phyloP scores from a whole-genome alignment of 192 early-diverging fungal species.

The Podila minutissima region DNA sequence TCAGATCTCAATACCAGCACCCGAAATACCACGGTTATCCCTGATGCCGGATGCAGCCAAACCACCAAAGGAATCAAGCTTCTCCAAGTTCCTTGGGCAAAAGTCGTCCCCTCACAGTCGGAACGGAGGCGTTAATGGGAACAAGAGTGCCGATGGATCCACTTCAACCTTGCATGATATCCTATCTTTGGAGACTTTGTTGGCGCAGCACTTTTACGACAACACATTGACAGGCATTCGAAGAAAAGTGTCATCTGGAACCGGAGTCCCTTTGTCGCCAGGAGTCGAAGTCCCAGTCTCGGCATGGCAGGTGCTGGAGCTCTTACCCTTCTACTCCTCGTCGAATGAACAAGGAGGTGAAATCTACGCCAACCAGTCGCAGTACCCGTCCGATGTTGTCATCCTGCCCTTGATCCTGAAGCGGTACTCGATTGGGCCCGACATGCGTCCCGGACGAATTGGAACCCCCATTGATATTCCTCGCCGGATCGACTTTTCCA shows the following conservation, averaged over 20 bases:
- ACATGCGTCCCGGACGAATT: constrained; percentile 52
- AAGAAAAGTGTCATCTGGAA: constrained; percentile 48
- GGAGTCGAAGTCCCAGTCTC: constrained; percentile 62
- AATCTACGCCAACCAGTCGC: constrained; percentile 51
- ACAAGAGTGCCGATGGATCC: background rate
- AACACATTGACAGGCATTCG: constrained; percentile 66
- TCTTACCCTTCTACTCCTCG: constrained; percentile 76
- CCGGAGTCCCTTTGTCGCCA: constrained; percentile 32
- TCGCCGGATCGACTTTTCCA: constrained; percentile 54
- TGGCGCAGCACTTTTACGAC: constrained; percentile 73
- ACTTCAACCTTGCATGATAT: constrained; percentile 20
- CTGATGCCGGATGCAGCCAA: constrained; percentile 1
- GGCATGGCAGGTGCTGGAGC: constrained; percentile 76
- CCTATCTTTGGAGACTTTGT: constrained; percentile 60
- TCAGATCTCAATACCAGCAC: constrained; percentile 57
- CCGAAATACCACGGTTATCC: background rate
- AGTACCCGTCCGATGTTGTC: constrained; percentile 66
- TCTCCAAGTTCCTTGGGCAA: constrained; percentile 18
- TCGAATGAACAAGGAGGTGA: constrained; percentile 70
- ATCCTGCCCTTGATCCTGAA: constrained; percentile 77
- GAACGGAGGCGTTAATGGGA: constrained; percentile 1
- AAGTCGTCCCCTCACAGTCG: constrained; percentile 11
- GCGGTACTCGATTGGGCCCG: constrained; percentile 64
- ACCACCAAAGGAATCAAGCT: constrained; percentile 14
- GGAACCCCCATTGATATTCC: constrained; percentile 64